Conservation (phyloP, 352 stramenopile species). For the Globisporangium solare region DNA sequence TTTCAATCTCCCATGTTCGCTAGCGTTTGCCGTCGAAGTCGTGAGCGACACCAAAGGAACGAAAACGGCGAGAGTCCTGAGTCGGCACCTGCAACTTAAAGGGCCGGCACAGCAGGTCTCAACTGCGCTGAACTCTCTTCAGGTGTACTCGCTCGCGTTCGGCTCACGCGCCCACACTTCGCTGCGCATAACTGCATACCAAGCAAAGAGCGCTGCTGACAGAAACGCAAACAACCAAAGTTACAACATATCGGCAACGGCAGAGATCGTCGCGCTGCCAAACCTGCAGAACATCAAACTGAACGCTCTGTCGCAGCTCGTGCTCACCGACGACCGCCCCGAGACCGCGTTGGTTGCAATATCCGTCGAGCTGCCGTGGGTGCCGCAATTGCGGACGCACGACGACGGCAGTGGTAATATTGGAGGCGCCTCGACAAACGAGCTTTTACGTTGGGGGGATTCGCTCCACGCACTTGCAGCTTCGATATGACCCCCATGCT, state of each 20-base stretch:
- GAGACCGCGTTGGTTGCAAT: constrained; percentile 5
- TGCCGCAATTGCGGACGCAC: neutral
- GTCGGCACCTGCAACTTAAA: constrained; percentile 1
- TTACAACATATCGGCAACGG: neutral
- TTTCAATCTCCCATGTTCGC: constrained; percentile 10
- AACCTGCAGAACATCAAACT: constrained; percentile 10
- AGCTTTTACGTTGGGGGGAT: constrained; percentile 11
- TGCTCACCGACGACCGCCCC: constrained; percentile 2
- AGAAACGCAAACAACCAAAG: no score
- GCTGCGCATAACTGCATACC: neutral
- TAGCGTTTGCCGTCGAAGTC: constrained; percentile 3
- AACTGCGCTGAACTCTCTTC: neutral
- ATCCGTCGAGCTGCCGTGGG: neutral
- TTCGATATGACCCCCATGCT: constrained; percentile 6
- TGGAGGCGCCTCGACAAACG: neutral
- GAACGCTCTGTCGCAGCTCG: neutral
- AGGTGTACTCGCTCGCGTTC: constrained; percentile 13
- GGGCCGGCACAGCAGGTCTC: neutral
- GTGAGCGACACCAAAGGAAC: neutral
- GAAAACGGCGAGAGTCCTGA: constrained; percentile 1
- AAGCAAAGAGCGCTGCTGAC: neutral
- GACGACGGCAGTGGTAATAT: neutral
- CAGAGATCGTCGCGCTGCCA: constrained; percentile 9
- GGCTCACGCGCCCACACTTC: constrained; percentile 1
- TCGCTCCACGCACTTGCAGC: constrained; percentile 3